Conservation (phyloP, 2,329 filamentous ascomycete genomes). For the Xylaria polymorpha region DNA sequence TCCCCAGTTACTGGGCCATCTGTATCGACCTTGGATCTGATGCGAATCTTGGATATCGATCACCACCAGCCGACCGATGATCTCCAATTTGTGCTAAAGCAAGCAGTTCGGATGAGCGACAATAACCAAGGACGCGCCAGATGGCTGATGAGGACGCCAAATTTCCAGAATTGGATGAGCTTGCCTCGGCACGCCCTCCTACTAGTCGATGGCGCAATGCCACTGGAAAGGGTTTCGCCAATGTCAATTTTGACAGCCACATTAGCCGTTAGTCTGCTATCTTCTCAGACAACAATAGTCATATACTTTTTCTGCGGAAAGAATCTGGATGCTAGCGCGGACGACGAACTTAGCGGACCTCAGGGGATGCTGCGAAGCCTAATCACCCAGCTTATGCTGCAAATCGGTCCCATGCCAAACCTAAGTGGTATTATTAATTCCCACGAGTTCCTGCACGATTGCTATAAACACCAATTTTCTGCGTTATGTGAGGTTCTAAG, state of each 20-base stretch:
- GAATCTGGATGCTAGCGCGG: constrained; percentile 5
- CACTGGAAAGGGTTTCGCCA: constrained; percentile 16
- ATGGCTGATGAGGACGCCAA: constrained; percentile 22
- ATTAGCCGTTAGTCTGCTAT: constrained; percentile 12
- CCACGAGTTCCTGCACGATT: constrained; percentile 12
- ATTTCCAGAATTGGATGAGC: constrained; percentile 22
- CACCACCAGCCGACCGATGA: constrained; percentile 10
- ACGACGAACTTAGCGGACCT: constrained; percentile 6
- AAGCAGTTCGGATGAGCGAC: constrained; percentile 13
- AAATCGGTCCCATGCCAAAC: constrained; percentile 10
- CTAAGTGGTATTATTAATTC: constrained; percentile 12
- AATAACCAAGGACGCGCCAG: constrained; percentile 24
- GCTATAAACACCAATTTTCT: background rate
- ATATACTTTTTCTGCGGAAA: constrained; percentile 31
- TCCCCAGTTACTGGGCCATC: background rate
- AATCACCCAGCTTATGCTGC: constrained; percentile 23
- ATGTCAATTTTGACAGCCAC: constrained; percentile 27
- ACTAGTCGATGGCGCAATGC: constrained; percentile 18
- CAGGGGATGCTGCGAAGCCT: constrained; percentile 23
- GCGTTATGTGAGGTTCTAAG: constrained; percentile 22
- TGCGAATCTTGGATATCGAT: constrained; percentile 24
- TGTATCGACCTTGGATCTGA: constrained; percentile 9
- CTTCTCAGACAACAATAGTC: constrained; percentile 1
- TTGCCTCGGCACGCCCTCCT: constrained; percentile 5
- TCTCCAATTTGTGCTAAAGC: constrained; percentile 17